Percentiles rank a stretch among this genome's conserved stretches.
Conservation (phyloP, 768 basidiomycete species). For the Auriculariales sp. region DNA sequence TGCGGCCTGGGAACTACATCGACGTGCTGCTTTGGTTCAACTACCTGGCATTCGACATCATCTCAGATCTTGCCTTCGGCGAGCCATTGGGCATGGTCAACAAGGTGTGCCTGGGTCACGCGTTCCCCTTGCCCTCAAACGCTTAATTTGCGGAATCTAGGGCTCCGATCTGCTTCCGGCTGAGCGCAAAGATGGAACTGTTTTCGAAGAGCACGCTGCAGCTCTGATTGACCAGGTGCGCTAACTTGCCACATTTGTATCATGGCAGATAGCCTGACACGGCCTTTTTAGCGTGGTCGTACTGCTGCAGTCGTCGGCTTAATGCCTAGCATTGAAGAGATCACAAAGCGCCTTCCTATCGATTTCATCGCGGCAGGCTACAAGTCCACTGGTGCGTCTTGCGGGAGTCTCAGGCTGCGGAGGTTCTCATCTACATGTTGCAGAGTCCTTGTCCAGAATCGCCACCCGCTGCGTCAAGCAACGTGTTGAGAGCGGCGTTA, state of each 20-base stretch:
- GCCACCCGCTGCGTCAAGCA: constrained; percentile 10
- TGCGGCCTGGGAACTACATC: constrained; percentile 11
- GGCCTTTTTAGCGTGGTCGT: constrained; percentile 14
- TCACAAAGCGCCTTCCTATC: constrained; percentile 12
- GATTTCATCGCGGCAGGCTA: constrained; percentile 14
- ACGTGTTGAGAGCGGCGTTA: constrained; percentile 9
- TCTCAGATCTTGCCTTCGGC: constrained; percentile 21
- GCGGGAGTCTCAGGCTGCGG: constrained; percentile 12
- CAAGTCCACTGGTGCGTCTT: constrained; percentile 12
- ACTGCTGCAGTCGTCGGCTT: constrained; percentile 16
- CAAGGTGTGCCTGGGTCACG: constrained; percentile 6
- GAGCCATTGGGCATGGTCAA: constrained; percentile 19
- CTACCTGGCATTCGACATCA: constrained; percentile 18
- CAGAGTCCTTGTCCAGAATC: not conserved
- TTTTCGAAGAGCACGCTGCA: constrained; percentile 13
- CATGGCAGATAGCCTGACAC: not conserved
- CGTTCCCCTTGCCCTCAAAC: not conserved
- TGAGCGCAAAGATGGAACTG: constrained; percentile 10
- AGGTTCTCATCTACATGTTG: not conserved
- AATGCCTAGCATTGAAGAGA: constrained; percentile 11
- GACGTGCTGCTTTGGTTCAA: constrained; percentile 17
- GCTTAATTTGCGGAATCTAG: constrained; percentile 4
- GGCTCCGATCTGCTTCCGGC: constrained; percentile 15
- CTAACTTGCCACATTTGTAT: not conserved
- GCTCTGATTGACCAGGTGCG: constrained; percentile 17